phyloP scores from a whole-genome alignment of 768 basidiomycete species.

The Calvatia gigantea region DNA sequence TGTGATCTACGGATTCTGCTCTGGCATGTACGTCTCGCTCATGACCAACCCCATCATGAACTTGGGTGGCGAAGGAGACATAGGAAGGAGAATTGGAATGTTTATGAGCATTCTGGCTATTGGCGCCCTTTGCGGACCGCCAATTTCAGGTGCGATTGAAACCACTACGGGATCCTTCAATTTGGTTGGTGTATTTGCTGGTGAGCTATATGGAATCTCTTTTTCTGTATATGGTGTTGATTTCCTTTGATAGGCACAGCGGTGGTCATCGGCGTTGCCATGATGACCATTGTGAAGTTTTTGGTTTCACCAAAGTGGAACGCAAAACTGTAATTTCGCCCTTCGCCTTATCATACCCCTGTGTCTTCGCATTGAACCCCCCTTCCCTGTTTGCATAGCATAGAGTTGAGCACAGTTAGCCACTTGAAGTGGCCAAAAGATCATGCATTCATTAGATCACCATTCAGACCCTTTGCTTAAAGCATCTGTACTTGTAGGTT shows the following conservation, averaged over 20 bases:
- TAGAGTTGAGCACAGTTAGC: no score
- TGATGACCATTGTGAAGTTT: conserved; percentile 24
- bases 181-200: conserved; percentile 54
- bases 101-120: conserved; percentile 56
- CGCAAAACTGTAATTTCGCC: conserved; percentile 19
- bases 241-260: conserved; percentile 16
- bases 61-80: conserved; percentile 56
- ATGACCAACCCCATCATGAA: conserved; percentile 54
- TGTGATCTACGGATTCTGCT: conserved; percentile 65
- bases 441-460: no score
- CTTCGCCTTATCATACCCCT: no score
- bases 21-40: conserved; percentile 60
- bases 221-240: not conserved
- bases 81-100: conserved; percentile 66
- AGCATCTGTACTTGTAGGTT: no score
- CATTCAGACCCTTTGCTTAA: no score
- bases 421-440: no score
- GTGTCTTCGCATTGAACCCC: no score
- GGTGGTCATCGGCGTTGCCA: conserved; percentile 23
- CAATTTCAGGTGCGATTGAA: conserved; percentile 70
- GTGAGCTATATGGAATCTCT: conserved; percentile 20
- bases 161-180: conserved; percentile 48
- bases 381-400: no score
- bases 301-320: conserved; percentile 19
- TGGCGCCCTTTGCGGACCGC: conserved; percentile 66